Evolutionary conservation across 2,329 filamentous ascomycete genomes (phyloP).

Genomic region (Alternaria viburni): DNA sequence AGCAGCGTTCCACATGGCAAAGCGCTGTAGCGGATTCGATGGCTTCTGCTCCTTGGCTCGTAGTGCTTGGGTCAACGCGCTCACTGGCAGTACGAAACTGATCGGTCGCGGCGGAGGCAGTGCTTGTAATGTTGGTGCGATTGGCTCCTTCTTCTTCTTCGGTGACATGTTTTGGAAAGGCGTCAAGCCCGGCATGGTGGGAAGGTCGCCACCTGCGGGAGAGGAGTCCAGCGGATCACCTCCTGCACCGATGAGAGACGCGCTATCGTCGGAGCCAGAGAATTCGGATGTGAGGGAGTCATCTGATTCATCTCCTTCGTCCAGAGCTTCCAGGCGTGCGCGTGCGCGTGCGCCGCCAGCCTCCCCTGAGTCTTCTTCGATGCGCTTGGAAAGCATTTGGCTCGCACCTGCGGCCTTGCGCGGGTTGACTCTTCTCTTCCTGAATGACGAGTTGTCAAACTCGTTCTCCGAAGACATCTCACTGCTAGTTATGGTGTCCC

Average conservation of each 20-base stretch:
- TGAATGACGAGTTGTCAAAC: conserved; percentile 70
- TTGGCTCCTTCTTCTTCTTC: conserved; percentile 61
- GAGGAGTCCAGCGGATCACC: conserved; percentile 65
- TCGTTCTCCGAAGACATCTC: conserved; percentile 86
- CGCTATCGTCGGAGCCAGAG: conserved; percentile 62
- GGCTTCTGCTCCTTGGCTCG: conserved; percentile 74
- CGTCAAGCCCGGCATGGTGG: conserved; percentile 52
- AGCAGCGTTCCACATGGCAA: conserved; percentile 77
- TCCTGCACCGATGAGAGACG: conserved; percentile 71
- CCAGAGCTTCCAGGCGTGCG: conserved; percentile 48
- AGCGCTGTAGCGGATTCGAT: conserved; percentile 75
- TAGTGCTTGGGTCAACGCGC: conserved; percentile 73
- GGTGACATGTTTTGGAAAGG: conserved; percentile 61
- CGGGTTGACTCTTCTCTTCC: conserved; percentile 67
- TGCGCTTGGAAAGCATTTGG: conserved; percentile 61
- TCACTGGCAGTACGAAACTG: conserved; percentile 73
- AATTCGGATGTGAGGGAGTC: conserved; percentile 50
- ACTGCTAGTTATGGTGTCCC: conserved; percentile 81
- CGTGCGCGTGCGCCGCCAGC: conserved; percentile 33
- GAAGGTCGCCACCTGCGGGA: conserved; percentile 50
- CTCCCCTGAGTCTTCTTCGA: conserved; percentile 56
- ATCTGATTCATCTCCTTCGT: conserved; percentile 49
- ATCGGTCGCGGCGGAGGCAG: conserved; percentile 75
- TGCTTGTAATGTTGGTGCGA: conserved; percentile 62
- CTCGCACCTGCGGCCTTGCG: conserved; percentile 62